Evolutionary conservation across 2,329 filamentous ascomycete genomes (phyloP), one percentile per base, ranked within the genome.

Genomic region (Ceratocystis albifundus): DNA sequence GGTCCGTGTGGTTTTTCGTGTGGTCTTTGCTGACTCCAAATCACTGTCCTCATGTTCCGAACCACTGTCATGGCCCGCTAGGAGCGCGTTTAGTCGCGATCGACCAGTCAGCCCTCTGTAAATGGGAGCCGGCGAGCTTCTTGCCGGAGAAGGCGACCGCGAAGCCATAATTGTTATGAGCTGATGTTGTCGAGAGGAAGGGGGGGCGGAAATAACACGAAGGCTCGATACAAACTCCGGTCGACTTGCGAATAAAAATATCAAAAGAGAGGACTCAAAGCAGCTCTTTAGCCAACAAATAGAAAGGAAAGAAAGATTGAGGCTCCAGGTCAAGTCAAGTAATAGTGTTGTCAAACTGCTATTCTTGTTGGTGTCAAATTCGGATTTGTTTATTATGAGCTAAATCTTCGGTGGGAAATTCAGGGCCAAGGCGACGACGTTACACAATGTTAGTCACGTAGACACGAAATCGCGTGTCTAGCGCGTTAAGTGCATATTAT

Each of bases 41-140:
- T 69, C 10, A 66, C 25, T 63, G 17, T 25, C 65, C 3, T 75
- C 73, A n/a, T 80, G 78, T 8, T 81, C 81, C 10, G 80, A 81
- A 68, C 79, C 79, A 68, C 74, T 77, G 53, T 81, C 79, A 10
- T 84, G 74, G 0, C 76, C 74, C 32, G 79, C 82, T 30, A 85
- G 72, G 64, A 84, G 73, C 22, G 82, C 81, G 70, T 75, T 77
- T 62, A 85, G 77, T 70, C 84, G 86, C 22, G 83, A 80, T 50
- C 75, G 76, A 4, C 82, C 83, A 10, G 82, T 79, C 64, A 82
- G 72, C 28, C 28, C 44, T 45, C 57, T 17, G 28, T 28, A 62
- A 28, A 32, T 44, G 1, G 64, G 32, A 10, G 8, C 44, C 48
- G 67, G 57, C 0, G 65, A 64, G 36, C 44, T 53, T 4, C 36